phyloP scores from a whole-genome alignment of 2,329 filamentous ascomycete genomes.

The Dactylonectria macrodidyma region DNA sequence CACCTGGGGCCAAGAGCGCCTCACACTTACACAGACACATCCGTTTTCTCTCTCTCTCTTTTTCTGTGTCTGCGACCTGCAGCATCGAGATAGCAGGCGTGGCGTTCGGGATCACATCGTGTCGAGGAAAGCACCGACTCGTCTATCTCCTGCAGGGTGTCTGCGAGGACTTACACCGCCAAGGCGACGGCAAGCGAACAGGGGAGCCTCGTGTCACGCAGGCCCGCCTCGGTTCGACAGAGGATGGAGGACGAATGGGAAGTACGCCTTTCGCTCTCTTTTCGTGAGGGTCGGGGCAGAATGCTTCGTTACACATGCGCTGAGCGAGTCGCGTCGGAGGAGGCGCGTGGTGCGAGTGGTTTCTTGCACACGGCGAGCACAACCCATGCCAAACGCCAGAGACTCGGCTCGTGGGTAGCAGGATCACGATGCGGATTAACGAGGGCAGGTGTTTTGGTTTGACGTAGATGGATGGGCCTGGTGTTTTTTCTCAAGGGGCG shows the following conservation, averaged over 20 bases:
- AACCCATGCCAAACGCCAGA: conserved; percentile 24
- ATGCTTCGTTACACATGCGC: conserved; percentile 26
- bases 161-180: conserved; percentile 13
- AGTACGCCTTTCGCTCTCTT: conserved; percentile 21
- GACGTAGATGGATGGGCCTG: conserved; percentile 24
- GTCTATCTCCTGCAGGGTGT: conserved; percentile 21
- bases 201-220: conserved; percentile 18
- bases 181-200: conserved; percentile 29
- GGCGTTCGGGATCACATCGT: conserved; percentile 20
- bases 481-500: conserved; percentile 16
- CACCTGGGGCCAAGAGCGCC: conserved; percentile 15
- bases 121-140: conserved; percentile 31
- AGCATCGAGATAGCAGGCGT: conserved; percentile 28
- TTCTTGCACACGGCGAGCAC: conserved; percentile 13
- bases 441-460: conserved; percentile 34
- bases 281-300: conserved; percentile 17
- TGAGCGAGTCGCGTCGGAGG: conserved; percentile 16
- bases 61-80: conserved; percentile 22
- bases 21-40: conserved; percentile 16
- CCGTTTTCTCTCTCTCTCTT: conserved; percentile 2
- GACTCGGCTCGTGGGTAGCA: conserved; percentile 24
- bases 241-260: conserved; percentile 14
- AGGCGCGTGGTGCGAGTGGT: conserved; percentile 28
- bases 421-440: conserved; percentile 26
- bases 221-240: conserved; percentile 18